phyloP scores from a whole-genome alignment of 2,329 filamentous ascomycete genomes.

The Colletotrichum shisoi region DNA sequence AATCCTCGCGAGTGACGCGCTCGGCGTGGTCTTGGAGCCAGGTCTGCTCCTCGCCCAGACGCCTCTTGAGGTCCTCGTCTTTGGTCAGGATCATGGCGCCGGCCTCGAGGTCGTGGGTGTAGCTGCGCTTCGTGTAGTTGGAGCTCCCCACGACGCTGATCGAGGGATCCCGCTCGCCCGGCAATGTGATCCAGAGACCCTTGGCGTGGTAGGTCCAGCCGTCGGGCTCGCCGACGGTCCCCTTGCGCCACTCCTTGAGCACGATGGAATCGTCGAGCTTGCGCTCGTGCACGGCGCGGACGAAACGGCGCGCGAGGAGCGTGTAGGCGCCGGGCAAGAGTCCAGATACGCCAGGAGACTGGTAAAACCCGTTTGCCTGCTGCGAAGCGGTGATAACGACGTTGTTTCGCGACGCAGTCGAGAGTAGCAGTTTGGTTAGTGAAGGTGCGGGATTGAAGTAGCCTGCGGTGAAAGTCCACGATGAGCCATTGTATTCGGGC shows the following conservation, averaged over 20 bases:
- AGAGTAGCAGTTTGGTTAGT: slow-evolving; percentile 80
- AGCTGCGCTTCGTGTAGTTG: slow-evolving; percentile 95
- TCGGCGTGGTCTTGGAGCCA: slow-evolving; percentile 80
- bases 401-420: slow-evolving; percentile 72
- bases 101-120: slow-evolving; percentile 88
- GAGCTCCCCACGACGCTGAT: slow-evolving; percentile 88
- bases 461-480: slow-evolving; percentile 96
- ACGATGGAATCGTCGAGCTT: slow-evolving; percentile 66
- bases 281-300: slow-evolving; percentile 63
- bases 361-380: slow-evolving; percentile 94
- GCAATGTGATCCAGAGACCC: slow-evolving; percentile 86
- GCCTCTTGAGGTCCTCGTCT: slow-evolving; percentile 73
- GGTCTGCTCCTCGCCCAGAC: slow-evolving; percentile 79
- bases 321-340: slow-evolving; percentile 93
- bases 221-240: slow-evolving; percentile 78
- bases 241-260: slow-evolving; percentile 87
- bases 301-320: slow-evolving; percentile 81
- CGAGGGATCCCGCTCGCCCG: slow-evolving; percentile 70
- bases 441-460: slow-evolving; percentile 97
- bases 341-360: slow-evolving; percentile 84
- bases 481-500: slow-evolving; percentile 70
- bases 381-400: slow-evolving; percentile 92
- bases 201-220: slow-evolving; percentile 99
- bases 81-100: slow-evolving; percentile 86
- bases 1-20: slow-evolving; percentile 76